phyloP scores from a whole-genome alignment of 1,284 basidiomycete genomes.

The Sanghuangporus sanghuang region DNA sequence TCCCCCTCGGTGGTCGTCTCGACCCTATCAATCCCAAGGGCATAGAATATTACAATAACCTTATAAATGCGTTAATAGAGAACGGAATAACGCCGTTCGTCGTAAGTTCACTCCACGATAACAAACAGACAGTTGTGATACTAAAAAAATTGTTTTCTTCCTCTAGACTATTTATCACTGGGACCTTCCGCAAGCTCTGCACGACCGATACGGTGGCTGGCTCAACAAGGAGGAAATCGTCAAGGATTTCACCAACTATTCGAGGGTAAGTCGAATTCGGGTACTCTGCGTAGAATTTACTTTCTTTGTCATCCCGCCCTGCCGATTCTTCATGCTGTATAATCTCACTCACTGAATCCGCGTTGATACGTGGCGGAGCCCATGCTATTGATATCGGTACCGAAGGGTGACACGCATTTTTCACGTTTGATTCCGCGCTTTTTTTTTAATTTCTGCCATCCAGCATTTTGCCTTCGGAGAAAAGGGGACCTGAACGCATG shows the following conservation, averaged over 20 bases:
- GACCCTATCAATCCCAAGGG: constrained; percentile 69
- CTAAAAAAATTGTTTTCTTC: neutral
- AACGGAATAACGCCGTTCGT: constrained; percentile 65
- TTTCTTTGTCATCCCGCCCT: constrained; percentile 8
- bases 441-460: neutral
- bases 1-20: constrained; percentile 61
- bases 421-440: neutral
- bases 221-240: constrained; percentile 59
- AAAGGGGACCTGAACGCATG: neutral
- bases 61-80: constrained; percentile 63
- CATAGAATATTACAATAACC: constrained; percentile 60
- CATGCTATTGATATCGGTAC: neutral
- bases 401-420: neutral
- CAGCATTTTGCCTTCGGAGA: neutral
- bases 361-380: neutral
- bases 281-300: neutral
- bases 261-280: constrained; percentile 36
- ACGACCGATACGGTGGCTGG: constrained; percentile 73
- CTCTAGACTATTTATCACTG: constrained; percentile 72
- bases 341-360: neutral
- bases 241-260: constrained; percentile 59
- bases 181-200: constrained; percentile 69
- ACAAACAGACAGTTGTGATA: neutral
- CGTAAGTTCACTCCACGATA: constrained; percentile 33
- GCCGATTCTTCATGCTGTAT: neutral